These are phyloP conservation scores for Aspergillus saccharolyticus DNA, from an alignment of 495 filamentous ascomycete genomes.

Conservation along the genomic window DNA sequence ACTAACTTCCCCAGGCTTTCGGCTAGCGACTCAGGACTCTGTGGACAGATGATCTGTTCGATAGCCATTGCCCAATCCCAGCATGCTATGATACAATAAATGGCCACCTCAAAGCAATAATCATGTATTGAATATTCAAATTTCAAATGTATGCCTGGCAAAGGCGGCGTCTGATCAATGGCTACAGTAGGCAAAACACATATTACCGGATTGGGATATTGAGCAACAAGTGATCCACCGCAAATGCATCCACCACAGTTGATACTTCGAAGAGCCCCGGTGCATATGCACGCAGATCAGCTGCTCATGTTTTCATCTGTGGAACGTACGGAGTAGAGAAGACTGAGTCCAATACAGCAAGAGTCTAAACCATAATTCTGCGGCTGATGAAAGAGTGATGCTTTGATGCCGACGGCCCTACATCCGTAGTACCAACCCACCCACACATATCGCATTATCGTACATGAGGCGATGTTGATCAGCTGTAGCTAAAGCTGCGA, in stretches of 20 bases:
- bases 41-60: neutral
- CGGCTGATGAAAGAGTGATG: neutral
- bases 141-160: neutral
- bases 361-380: neutral
- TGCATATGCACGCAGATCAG: neutral
- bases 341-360: neutral
- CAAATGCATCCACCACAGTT: neutral
- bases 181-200: neutral
- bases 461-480: conserved; percentile 5
- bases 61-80: neutral
- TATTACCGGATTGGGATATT: neutral
- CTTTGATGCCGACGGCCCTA: too few species aligned
- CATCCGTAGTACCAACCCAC: neutral
- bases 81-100: neutral
- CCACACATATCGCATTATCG: neutral
- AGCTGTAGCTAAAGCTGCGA: conserved; percentile 2
- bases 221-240: neutral
- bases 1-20: neutral
- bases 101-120: neutral
- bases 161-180: neutral
- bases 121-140: neutral
- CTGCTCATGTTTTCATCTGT: neutral
- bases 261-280: neutral
- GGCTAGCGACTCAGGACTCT: neutral
- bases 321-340: neutral